Evolutionary conservation across 1,284 basidiomycete genomes (phyloP).

Genomic region (Coniferiporia sulphurascens): DNA sequence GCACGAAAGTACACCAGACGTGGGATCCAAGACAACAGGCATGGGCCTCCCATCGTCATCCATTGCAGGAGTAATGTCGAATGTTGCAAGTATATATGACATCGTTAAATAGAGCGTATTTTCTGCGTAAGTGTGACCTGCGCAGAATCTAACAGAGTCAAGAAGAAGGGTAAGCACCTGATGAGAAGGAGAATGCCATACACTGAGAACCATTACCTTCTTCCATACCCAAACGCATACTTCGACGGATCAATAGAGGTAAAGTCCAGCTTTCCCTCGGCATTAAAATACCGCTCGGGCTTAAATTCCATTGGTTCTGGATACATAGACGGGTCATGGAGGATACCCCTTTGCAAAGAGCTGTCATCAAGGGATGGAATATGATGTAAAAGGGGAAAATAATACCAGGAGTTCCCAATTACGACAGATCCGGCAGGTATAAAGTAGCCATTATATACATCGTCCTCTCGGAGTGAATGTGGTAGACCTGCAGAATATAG

Average conservation of each 20-base stretch:
- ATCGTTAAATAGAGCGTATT: conserved; percentile 2
- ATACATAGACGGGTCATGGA: conserved; percentile 14
- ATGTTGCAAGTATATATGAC: neutral
- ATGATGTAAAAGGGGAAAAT: neutral
- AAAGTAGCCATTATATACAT: conserved; percentile 18
- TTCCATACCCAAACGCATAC: conserved; percentile 14
- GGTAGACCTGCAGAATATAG: conserved; percentile 15
- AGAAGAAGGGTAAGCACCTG: neutral
- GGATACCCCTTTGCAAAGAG: conserved; percentile 15
- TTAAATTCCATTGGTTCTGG: conserved; percentile 13
- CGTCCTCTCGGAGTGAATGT: conserved; percentile 17
- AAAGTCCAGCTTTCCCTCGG: conserved; percentile 12
- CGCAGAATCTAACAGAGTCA: conserved; percentile 1
- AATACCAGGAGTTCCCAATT: conserved; percentile 19
- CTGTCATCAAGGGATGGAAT: neutral
- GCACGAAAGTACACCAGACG: conserved; percentile 7
- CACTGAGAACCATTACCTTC: neutral
- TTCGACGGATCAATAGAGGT: conserved; percentile 9
- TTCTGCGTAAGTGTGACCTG: conserved; percentile 2
- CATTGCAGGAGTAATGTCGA: conserved; percentile 1
- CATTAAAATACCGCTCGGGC: conserved; percentile 13
- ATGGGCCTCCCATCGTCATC: conserved; percentile 5
- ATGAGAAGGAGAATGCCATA: neutral
- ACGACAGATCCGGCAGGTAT: conserved; percentile 19
- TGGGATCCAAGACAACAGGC: neutral